These are phyloP conservation scores for Apiotrichum domesticum DNA, from an alignment of 1,284 basidiomycete genomes.

Conservation along the genomic window DNA sequence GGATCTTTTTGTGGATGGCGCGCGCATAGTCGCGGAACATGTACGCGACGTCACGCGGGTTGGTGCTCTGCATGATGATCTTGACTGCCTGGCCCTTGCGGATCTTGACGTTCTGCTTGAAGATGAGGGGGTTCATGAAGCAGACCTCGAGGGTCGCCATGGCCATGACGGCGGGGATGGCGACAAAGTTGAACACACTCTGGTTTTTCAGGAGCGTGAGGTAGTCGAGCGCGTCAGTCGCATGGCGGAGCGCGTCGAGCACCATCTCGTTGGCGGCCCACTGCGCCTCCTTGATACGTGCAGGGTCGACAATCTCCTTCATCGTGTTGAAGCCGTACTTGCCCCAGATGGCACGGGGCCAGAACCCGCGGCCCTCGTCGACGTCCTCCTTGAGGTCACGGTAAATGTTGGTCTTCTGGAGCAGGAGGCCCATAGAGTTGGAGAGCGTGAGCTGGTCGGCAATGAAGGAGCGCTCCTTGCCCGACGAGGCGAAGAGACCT, in stretches of 20 bases:
- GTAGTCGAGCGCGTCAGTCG: slow-evolving; percentile 84
- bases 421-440: slow-evolving; percentile 94
- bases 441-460: slow-evolving; percentile 76
- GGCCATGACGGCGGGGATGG: slow-evolving; percentile 93
- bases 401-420: slow-evolving; percentile 98
- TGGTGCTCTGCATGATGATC: slow-evolving; percentile 82
- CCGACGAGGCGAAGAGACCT: slow-evolving; percentile 78
- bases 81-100: slow-evolving; percentile 81
- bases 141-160: slow-evolving; percentile 87
- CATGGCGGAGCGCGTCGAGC: slow-evolving; percentile 79
- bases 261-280: slow-evolving; percentile 85
- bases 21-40: slow-evolving; percentile 80
- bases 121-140: slow-evolving; percentile 89
- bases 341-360: slow-evolving; percentile 91
- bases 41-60: slow-evolving; percentile 83
- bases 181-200: slow-evolving; percentile 92
- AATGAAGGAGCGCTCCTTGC: slow-evolving; percentile 73
- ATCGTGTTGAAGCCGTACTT: slow-evolving; percentile 59
- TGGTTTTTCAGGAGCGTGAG: slow-evolving; percentile 82
- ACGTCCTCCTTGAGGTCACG: slow-evolving; percentile 92
- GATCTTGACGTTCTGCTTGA: slow-evolving; percentile 90
- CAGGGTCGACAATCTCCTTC: slow-evolving; percentile 48
- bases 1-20: slow-evolving; percentile 72
- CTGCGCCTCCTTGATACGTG: slow-evolving; percentile 57
- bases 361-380: slow-evolving; percentile 81